A percentile compares a stretch with the other conserved stretches of the same genome.
phyloP scores from a whole-genome alignment of 805 yeast genomes.

The Cyberlindnera subsufficiens region DNA sequence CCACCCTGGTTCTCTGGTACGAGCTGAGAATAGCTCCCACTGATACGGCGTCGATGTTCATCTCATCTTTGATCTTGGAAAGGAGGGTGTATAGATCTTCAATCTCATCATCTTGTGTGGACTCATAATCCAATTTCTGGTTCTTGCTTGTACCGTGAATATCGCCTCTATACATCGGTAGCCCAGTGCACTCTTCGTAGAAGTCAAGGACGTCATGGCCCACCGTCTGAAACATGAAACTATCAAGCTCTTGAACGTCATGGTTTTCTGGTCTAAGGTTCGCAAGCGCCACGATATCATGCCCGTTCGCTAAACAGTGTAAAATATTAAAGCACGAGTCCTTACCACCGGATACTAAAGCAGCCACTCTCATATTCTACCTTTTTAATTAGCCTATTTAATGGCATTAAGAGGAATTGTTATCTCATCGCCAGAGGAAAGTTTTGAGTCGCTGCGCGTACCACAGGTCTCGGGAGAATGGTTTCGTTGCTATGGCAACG shows the following conservation, averaged over 20 bases:
- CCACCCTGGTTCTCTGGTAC: slow-evolving; percentile 94
- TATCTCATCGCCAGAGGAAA: no score
- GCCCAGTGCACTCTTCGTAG: slow-evolving; percentile 65
- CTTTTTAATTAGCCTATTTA: not conserved
- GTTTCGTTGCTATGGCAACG: no score
- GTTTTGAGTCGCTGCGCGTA: no score
- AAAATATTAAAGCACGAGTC: slow-evolving; percentile 88
- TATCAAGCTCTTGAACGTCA: slow-evolving; percentile 67
- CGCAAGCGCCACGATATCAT: slow-evolving; percentile 78
- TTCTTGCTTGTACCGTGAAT: slow-evolving; percentile 62
- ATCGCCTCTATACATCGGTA: slow-evolving; percentile 70
- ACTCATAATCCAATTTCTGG: slow-evolving; percentile 59
- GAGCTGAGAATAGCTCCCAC: slow-evolving; percentile 95
- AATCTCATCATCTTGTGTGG: slow-evolving; percentile 76
- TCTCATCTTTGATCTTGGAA: slow-evolving; percentile 38
- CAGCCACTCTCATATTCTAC: slow-evolving; percentile 76
- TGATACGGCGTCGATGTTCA: slow-evolving; percentile 79
- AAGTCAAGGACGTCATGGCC: slow-evolving; percentile 73
- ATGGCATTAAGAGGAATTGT: no score
- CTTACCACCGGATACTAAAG: slow-evolving; percentile 91
- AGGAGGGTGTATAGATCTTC: slow-evolving; percentile 70
- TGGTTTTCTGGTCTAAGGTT: slow-evolving; percentile 64
- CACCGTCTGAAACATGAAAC: slow-evolving; percentile 97
- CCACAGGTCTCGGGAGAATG: no score
- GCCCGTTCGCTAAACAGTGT: slow-evolving; percentile 83